phyloP scores from a whole-genome alignment of 352 stramenopile species.

The Peronospora destructor region DNA sequence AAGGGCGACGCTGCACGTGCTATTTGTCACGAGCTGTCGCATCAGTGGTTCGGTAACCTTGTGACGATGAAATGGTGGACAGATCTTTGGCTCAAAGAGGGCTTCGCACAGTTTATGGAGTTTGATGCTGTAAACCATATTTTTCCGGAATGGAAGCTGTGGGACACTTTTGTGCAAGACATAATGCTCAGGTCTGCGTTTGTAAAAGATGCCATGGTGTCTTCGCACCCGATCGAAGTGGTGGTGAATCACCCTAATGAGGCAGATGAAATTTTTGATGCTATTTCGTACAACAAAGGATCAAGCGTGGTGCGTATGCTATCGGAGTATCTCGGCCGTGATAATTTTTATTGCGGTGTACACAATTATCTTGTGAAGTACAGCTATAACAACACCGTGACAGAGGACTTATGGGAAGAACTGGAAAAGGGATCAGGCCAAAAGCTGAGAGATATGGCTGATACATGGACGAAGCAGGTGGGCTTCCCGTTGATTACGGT shows the following conservation, averaged over 20 bases:
- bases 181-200: constrained; percentile 81
- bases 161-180: constrained; percentile 91
- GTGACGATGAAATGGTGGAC: constrained; percentile 98
- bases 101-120: constrained; percentile 96
- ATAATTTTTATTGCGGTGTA: constrained; percentile 82
- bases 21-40: constrained; percentile 96
- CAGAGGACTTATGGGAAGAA: constrained; percentile 91
- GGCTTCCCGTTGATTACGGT: constrained; percentile 90
- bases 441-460: constrained; percentile 88
- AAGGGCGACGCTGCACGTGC: constrained; percentile 87
- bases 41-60: constrained; percentile 97
- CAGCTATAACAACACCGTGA: constrained; percentile 93
- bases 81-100: constrained; percentile 96
- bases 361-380: constrained; percentile 89
- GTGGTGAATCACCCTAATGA: constrained; percentile 90
- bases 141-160: constrained; percentile 94
- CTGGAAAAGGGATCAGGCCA: constrained; percentile 88
- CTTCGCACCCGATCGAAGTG: constrained; percentile 93
- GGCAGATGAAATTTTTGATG: constrained; percentile 98
- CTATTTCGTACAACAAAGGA: constrained; percentile 94
- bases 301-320: constrained; percentile 77
- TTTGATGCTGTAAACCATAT: constrained; percentile 89
- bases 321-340: constrained; percentile 63
- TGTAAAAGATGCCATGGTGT: constrained; percentile 88
- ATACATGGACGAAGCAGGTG: constrained; percentile 91